Evolutionary conservation across 2,329 filamentous ascomycete species (phyloP).

Genomic region (Aspergillus oerlinghausenensis): DNA sequence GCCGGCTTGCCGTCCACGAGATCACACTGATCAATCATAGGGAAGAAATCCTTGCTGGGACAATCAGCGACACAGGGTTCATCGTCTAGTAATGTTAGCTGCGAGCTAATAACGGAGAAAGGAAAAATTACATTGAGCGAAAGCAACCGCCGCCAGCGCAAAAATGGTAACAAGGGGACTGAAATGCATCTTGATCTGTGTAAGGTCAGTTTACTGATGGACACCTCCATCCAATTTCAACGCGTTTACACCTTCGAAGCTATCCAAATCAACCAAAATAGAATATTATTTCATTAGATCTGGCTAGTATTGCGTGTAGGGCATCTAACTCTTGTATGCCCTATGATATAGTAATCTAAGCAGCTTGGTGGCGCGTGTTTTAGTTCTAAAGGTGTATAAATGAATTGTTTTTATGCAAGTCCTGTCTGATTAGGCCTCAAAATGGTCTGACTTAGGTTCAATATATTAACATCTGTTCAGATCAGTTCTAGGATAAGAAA

Average conservation of each 20-base stretch:
- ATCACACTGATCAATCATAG: constrained; percentile 6
- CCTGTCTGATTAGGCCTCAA: too few species aligned
- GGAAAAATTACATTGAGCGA: background rate
- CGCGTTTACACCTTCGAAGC: background rate
- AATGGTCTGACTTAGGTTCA: too few species aligned
- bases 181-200: background rate
- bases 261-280: too few species aligned
- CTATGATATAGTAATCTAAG: too few species aligned
- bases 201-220: background rate
- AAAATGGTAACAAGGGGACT: background rate
- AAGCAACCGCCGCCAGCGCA: background rate
- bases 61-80: constrained; percentile 2
- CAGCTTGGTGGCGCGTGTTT: too few species aligned
- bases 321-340: too few species aligned
- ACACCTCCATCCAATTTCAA: background rate
- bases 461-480: too few species aligned
- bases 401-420: too few species aligned
- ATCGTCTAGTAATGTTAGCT: background rate
- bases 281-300: too few species aligned
- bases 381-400: too few species aligned
- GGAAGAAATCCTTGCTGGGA: constrained; percentile 7
- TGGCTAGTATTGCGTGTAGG: too few species aligned
- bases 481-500: too few species aligned
- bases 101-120: background rate
- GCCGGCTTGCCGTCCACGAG: background rate